Percentiles rank a stretch among this genome's conserved stretches.
These are phyloP conservation scores for Aspergillus thermomutatus DNA, from an alignment of 2,329 filamentous ascomycete species.

Conservation along the genomic window DNA sequence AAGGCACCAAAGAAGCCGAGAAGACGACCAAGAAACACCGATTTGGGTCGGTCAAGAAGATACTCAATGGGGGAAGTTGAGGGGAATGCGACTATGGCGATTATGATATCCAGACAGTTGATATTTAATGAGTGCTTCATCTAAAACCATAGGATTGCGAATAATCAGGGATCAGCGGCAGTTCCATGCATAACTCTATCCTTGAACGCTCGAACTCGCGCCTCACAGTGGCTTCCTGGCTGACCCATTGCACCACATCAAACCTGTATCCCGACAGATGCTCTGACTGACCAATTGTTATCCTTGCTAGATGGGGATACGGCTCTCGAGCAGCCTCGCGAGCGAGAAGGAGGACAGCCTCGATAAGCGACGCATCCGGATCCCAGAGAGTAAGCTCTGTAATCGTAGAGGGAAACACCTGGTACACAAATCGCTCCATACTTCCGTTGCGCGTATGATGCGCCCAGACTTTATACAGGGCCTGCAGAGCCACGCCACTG, in stretches of 20 bases:
- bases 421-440: background rate
- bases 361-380: background rate
- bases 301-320: background rate
- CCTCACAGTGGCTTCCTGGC: background rate
- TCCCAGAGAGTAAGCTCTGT: background rate
- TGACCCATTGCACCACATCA: background rate
- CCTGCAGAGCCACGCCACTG: background rate
- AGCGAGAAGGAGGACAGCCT: background rate
- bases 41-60: background rate
- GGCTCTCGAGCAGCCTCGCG: background rate
- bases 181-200: background rate
- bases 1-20: background rate
- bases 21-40: background rate
- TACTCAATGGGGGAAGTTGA: background rate
- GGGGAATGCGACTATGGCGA: background rate
- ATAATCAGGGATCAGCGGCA: background rate
- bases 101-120: background rate
- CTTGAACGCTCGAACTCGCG: background rate
- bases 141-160: too few relatives aligned
- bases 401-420: background rate
- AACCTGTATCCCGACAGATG: background rate
- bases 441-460: background rate
- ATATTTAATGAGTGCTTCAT: background rate
- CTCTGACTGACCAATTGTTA: background rate
- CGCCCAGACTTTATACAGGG: background rate